phyloP scores from a whole-genome alignment of 768 basidiomycete genomes.

The Lentinus brumalis region DNA sequence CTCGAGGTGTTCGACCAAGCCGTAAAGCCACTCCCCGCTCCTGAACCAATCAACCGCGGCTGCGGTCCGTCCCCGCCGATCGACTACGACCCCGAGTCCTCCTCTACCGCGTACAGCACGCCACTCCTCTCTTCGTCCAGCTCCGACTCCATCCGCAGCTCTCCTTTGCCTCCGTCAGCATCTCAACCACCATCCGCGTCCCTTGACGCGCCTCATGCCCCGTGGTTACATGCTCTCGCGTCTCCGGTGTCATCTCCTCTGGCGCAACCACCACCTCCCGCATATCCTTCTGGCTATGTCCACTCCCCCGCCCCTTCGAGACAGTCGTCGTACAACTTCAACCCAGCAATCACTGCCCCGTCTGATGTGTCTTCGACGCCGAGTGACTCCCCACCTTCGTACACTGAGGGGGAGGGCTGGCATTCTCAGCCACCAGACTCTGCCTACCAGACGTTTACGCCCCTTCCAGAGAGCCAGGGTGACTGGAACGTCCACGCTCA shows the following conservation, averaged over 20 bases:
- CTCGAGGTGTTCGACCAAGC: not conserved
- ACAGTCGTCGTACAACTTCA: not conserved
- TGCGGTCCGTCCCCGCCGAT: slow-evolving; percentile 12
- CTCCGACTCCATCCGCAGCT: not conserved
- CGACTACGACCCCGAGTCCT: slow-evolving; percentile 8
- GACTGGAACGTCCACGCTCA: not conserved
- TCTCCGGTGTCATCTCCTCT: not conserved
- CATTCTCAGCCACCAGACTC: not conserved
- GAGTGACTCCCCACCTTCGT: slow-evolving; percentile 10
- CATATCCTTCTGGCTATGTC: not conserved
- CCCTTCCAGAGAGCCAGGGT: not conserved
- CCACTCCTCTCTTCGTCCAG: not conserved
- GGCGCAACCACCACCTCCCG: not conserved
- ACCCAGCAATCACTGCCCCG: not conserved
- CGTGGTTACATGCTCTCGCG: not conserved
- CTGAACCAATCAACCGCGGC: slow-evolving; percentile 2
- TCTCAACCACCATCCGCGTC: not conserved
- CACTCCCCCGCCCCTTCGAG: not conserved
- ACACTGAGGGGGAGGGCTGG: slow-evolving; percentile 1
- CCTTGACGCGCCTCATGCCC: not conserved
- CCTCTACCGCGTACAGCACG: not conserved
- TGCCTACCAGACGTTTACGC: not conserved
- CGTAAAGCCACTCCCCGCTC: not conserved
- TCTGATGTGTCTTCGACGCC: not conserved
- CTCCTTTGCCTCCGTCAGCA: not conserved